Evolutionary conservation across 2,329 filamentous ascomycete genomes (phyloP), one percentile per base, ranked within the genome.

Genomic region (Hysterium pulicare): DNA sequence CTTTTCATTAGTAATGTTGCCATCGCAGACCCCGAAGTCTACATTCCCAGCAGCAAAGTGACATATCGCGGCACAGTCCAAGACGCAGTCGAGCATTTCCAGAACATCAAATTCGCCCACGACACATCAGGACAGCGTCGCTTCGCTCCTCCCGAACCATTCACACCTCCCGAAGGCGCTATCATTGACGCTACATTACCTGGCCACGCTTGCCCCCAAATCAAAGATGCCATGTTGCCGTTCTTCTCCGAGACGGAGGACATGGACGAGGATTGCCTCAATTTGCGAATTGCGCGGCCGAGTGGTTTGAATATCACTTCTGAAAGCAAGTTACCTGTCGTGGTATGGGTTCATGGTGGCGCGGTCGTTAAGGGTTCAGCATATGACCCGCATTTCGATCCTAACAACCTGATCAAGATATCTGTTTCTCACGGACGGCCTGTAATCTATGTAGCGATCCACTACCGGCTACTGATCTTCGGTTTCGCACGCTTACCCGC

Each of bases 381-480:
- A 13, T 44, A 46, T 19, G 48, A 48, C 3, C 17, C 19, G 6
- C 37, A 28, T 30, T 17, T 17, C 10, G 37, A 15, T 54, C 53
- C 9, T 26, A 64, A 35, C 59, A 60, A 28, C 64, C 61, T 9
- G 64, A 63, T 1, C 59, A 67, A 46, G 63, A 64, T 11, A 50
- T 64, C 3, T 60, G 65, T 43, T 51, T 61, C 36, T 34, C 64
- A 26, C 55, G 42, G 33, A 62, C 47, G 17, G 55, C 56, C 3
- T 59, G 62, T n/a, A 40, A 58, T 64, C 22, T 65, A 55, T 33
- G 62, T 67, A 8, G 50, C 56, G 1, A 57, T 64, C 43, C 68
- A 69, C 50, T 66, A 64, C 48, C 57, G 61, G 8, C 49, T 66
- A 3, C 62, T 64, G 21, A 51, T 64, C 17, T 62, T 59, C 15